Base-by-base conservation (phyloP, 495 filamentous ascomycete genomes). In the Penicillium silybi region DNA sequence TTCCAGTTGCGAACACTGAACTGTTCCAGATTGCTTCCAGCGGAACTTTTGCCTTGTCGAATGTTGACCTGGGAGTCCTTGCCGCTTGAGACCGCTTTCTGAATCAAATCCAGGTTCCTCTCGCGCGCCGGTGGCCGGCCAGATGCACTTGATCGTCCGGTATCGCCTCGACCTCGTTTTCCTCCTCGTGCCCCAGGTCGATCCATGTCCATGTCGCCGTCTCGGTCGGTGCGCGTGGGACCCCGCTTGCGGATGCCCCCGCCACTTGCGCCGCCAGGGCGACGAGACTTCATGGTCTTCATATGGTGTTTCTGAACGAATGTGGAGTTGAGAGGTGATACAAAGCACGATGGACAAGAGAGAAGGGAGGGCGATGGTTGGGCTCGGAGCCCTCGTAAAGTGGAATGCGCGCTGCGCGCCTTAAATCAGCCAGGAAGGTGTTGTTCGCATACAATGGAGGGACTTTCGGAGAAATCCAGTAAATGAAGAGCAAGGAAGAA, bases 191-290 rank as follows among this genome's bases (percentile, higher is more conserved):
- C 62, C 26, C 63, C 63, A 18, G 71, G 67, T 41, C 66, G 72
- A 65, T 84, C 87, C 90, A 93, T 95, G 27, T 83, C 79, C 35
- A 93, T 74, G 68, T 95, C 90, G 13, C 90, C 90, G 77, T 95
- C 90, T 57, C 80, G 81, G 63, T 95, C 90, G 48, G 81, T 74
- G 43, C 80, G 78, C 6, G 69, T 66, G 52, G 54, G 65, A 52
- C 71, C 76, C 46, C 82, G 82, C 75, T 93, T 95, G 46, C 82
- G 78, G 50, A 92, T 88, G 27, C 88, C 87, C 42, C 86, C 87
- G 53, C 84, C 74, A 56, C 70, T 71, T 25, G 65, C 57, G 48
- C 45, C 56, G 42, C 62, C 62, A 4, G 66, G 42, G 41, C 69
- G 71, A 49, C 64, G 56, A 41, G 53, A 65, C 53, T 67, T 75